Evolutionary conservation across 1,284 basidiomycete species (phyloP), one percentile per base, ranked within the genome.

Genomic region (Moniliella sp.): DNA sequence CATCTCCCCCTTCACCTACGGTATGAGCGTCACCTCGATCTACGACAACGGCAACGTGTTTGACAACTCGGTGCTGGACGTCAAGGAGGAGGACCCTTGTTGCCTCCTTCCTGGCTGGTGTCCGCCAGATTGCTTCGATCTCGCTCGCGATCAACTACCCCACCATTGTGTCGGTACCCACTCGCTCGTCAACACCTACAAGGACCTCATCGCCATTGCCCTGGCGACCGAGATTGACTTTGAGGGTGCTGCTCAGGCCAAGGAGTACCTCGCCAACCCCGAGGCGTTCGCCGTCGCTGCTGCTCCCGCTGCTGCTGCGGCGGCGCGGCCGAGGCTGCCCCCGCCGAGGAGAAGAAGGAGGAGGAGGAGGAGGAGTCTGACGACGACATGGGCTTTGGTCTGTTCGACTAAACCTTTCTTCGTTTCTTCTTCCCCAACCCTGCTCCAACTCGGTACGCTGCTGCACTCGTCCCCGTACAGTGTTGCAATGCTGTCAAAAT

Each of bases 111-210:
- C 55, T 79, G 62, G 71, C 74, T 28, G 83, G 83, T 65, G 73
- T 94, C 70, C 84, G 82, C 71, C 79, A 84, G 53, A 76, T 99
- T 57, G 88, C 88, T 37, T 76, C 77, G 58, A 77, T 99, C 67
- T 97, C 88, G 35, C 52, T 97, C 54, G 88, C 88, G 17, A 69
- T 88, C 63, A 75, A 82, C 66, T 88, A 88, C 72, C 88, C 88
- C 35, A 97, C 88, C 43, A 67, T 97, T 49, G 84, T 78, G 48
- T 93, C 84, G 36, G 75, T 94, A 67, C 72, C 39, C 88, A 99
- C 73, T 78, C 78, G 28, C 72, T 99, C 42, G 82, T 97, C 72
- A 93, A 94, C 70, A 73, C 81, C 32, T 97, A 94, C 79, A 97
- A 99, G 77, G 93, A 94, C 72, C 67, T 97, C 46, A 53, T 62